phyloP scores from a whole-genome alignment of 768 basidiomycete species.

The Kondoa malvinella region DNA sequence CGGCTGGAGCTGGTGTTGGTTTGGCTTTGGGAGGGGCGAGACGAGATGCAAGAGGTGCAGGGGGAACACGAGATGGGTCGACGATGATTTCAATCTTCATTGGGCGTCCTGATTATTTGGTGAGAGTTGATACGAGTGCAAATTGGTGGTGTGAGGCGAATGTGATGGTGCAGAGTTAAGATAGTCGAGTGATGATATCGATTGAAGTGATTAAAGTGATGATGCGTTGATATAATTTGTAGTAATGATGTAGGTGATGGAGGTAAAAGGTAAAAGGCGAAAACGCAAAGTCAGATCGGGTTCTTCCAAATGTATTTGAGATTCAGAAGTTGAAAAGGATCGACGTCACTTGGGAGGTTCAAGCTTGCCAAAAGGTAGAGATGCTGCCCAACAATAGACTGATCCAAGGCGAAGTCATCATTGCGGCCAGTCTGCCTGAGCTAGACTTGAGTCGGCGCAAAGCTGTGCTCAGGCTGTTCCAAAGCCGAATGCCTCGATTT shows the following conservation, averaged over 20 bases:
- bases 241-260: neutral
- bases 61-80: slow-evolving; percentile 51
- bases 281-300: slow-evolving; percentile 3
- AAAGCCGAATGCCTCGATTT: too few relatives aligned
- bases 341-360: neutral
- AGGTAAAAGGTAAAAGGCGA: neutral
- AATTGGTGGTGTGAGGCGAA: slow-evolving; percentile 5
- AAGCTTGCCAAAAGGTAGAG: neutral
- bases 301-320: neutral
- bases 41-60: slow-evolving; percentile 55
- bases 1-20: neutral
- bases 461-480: too few relatives aligned
- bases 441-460: too few relatives aligned
- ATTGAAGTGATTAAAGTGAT: neutral
- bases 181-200: neutral
- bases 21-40: slow-evolving; percentile 45
- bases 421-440: too few relatives aligned
- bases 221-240: neutral
- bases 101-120: slow-evolving; percentile 52
- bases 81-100: slow-evolving; percentile 98
- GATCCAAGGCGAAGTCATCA: neutral
- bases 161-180: neutral
- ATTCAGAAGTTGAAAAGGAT: neutral
- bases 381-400: neutral
- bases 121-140: slow-evolving; percentile 11